phyloP scores from a whole-genome alignment of 306 rosid genomes.

The Crotalaria pallida region DNA sequence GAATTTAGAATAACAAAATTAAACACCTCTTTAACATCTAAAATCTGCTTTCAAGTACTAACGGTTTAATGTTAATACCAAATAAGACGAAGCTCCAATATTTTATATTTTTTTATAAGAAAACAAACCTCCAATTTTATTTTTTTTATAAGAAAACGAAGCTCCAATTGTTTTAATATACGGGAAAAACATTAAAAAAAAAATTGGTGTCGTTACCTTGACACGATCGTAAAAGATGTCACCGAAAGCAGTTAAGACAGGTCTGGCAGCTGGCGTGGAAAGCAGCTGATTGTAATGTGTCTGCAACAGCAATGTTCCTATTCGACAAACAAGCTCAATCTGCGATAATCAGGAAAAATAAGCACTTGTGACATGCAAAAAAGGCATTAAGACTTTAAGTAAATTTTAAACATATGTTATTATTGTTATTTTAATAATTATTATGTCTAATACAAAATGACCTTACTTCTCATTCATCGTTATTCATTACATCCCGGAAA shows the following conservation, averaged over 20 bases:
- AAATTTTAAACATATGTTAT: not conserved
- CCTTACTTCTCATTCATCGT: not conserved
- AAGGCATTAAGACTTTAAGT: not conserved
- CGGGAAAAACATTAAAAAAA: not conserved
- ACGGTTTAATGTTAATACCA: not conserved
- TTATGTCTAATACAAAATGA: not conserved
- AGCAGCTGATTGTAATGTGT: slow-evolving; percentile 77
- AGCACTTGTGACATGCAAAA: not conserved
- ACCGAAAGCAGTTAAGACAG: slow-evolving; percentile 54
- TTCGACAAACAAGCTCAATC: slow-evolving; percentile 90
- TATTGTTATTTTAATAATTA: not conserved
- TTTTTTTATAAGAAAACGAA: too few species aligned
- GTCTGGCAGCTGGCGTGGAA: slow-evolving; percentile 69
- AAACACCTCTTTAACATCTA: not conserved
- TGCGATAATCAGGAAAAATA: slow-evolving; percentile 31
- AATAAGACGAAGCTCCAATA: not conserved
- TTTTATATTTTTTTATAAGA: too few species aligned
- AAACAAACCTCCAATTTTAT: too few species aligned
- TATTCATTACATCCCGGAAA: not conserved
- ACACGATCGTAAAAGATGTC: slow-evolving; percentile 62
- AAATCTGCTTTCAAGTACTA: not conserved
- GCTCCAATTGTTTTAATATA: too few species aligned
- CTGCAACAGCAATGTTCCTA: slow-evolving; percentile 61
- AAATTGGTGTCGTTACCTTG: slow-evolving; percentile 50
- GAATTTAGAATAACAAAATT: not conserved